Conservation (phyloP, 495 filamentous ascomycete genomes). For the Xylaria sp. region DNA sequence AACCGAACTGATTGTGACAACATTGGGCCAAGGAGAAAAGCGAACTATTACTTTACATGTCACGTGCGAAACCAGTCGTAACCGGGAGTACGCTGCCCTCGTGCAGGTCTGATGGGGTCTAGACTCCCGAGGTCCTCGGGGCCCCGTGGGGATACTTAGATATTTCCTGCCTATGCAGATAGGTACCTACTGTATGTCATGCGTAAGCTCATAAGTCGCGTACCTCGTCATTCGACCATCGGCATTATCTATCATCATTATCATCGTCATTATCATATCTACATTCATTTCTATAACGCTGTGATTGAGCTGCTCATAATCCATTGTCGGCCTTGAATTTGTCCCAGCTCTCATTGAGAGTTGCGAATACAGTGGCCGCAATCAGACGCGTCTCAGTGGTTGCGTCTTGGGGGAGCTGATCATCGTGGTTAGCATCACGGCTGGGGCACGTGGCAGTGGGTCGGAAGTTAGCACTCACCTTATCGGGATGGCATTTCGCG, state of each 20-base stretch:
- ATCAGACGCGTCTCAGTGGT: constrained; percentile 96
- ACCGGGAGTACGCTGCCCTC: neutral
- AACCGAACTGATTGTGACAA: neutral
- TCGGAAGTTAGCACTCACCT: constrained; percentile 65
- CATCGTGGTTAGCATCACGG: constrained; percentile 31
- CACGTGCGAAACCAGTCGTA: neutral
- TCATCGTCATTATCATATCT: constrained; percentile 23
- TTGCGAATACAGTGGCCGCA: constrained; percentile 86
- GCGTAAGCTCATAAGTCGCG: constrained; percentile 18
- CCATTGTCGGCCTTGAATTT: constrained; percentile 94
- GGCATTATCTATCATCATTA: constrained; percentile 19
- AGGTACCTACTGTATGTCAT: too few species aligned
- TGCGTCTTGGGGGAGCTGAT: constrained; percentile 81
- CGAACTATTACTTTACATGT: neutral
- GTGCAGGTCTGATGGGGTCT: constrained; percentile 1
- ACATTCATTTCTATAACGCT: constrained; percentile 33
- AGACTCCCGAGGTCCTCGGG: constrained; percentile 1
- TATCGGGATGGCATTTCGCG: constrained; percentile 97
- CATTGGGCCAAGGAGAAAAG: neutral
- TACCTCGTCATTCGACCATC: constrained; percentile 18
- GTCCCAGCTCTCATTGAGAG: constrained; percentile 97
- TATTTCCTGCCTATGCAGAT: neutral
- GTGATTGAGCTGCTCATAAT: constrained; percentile 52
- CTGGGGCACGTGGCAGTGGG: constrained; percentile 23
- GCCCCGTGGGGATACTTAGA: constrained; percentile 14